Base-by-base conservation (phyloP, 805 yeast species). In the Wickerhamomyces mucosus region DNA sequence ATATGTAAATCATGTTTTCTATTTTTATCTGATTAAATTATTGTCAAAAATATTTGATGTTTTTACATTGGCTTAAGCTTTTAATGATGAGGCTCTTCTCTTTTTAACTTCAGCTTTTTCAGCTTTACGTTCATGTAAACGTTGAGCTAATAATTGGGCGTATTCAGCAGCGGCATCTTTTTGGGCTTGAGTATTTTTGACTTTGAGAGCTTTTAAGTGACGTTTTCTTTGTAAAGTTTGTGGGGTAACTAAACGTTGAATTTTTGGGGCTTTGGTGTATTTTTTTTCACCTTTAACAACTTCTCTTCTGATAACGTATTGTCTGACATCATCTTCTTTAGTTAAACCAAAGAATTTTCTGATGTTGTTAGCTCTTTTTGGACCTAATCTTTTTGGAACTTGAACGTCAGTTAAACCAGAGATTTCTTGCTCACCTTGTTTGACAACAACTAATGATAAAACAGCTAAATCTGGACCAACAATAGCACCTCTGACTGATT, bases 161-260 rank as follows among this genome's bases (percentile, higher is more conserved):
- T 92, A 92, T 72, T 92, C 98, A 63, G 97, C 95, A 69, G 99
- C 98, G 72, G 95, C 96, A 69, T 92, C 97, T 85, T 95, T 86
- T 73, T 86, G 95, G 61, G 84, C 86, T 77, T 85, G 95, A 67
- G 97, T 96, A 69, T 84, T 83, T 75, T 78, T 83, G 67, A 83
- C 72, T 81, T 92, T 92, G 71, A 78, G 72, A 58, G 96, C 78
- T 67, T 75, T 82, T 66, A 83, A 79, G 64, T 84, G 88, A 74
- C 96, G 83, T 94, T 92, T 92, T 80, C 96, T 89, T 77, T 89
- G 97, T 67, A 92, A 77, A 62, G 85, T 81, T 74, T 92, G 96
- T 67, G 98, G 98, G 60, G 98, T 92, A 51, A 92, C 94, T 61
- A 92, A 80, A 72, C 98, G 85, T 76, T 92, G 98, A 75, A 92